Percentiles rank a stretch among this genome's conserved stretches.
Evolutionary conservation across 805 yeast species (phyloP).

Genomic region (Hanseniaspora valbyensis): DNA sequence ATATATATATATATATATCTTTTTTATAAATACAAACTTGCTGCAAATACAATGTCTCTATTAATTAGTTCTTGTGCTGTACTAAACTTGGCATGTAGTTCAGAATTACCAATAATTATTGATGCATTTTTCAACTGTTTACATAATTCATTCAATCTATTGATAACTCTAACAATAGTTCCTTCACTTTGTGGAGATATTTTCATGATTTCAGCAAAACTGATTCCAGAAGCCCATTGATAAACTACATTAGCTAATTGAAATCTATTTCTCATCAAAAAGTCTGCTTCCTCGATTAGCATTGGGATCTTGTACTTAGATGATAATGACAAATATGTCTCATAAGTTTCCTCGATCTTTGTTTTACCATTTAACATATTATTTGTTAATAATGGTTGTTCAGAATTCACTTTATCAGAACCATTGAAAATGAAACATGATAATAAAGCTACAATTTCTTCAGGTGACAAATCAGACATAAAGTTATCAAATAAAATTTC

Average conservation of each 20-base stretch:
- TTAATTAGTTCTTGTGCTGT: conserved; percentile 90
- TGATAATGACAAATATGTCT: conserved; percentile 49
- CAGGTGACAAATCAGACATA: conserved; percentile 85
- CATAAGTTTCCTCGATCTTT: conserved; percentile 61
- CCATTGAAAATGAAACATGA: conserved; percentile 94
- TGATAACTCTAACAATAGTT: conserved; percentile 89
- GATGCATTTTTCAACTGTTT: conserved; percentile 92
- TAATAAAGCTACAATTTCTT: conserved; percentile 88
- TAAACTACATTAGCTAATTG: conserved; percentile 88
- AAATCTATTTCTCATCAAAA: conserved; percentile 72
- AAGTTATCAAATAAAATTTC: conserved; percentile 86
- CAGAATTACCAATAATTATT: conserved; percentile 83
- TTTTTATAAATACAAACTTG: conserved; percentile 64
- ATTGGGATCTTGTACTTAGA: conserved; percentile 58
- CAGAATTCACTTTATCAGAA: conserved; percentile 46
- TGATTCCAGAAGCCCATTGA: conserved; percentile 94
- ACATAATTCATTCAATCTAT: conserved; percentile 87
- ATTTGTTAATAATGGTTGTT: conserved; percentile 57
- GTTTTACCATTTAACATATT: conserved; percentile 60
- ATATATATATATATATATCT: background rate
- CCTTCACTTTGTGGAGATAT: conserved; percentile 90
- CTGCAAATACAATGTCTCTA: conserved; percentile 95
- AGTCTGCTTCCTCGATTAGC: conserved; percentile 76
- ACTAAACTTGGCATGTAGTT: conserved; percentile 78
- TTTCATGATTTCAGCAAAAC: conserved; percentile 83